phyloP scores from a whole-genome alignment of 306 rosid genomes.

The Prunus armeniaca region DNA sequence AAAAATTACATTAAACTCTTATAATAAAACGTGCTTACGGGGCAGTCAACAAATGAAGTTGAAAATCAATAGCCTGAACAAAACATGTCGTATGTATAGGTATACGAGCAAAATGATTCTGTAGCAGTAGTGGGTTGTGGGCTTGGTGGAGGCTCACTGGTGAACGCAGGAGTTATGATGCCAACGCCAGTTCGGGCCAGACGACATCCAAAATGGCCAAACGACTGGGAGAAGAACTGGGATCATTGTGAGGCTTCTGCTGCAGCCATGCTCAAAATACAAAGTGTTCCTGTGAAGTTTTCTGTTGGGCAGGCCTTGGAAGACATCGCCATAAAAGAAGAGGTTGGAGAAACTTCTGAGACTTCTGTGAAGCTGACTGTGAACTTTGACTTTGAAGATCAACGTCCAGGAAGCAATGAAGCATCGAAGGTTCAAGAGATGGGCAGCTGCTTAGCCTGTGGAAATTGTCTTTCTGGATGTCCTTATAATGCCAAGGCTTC shows the following conservation, averaged over 20 bases:
- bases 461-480: constrained; percentile 37
- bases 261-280: constrained; percentile 31
- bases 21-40: too few relatives aligned
- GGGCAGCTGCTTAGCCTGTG: constrained; percentile 28
- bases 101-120: constrained; percentile 28
- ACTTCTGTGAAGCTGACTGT: constrained; percentile 24
- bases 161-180: constrained; percentile 36
- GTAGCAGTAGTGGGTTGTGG: constrained; percentile 35
- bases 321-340: constrained; percentile 12
- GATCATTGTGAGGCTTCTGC: constrained; percentile 33
- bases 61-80: not conserved
- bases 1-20: too few relatives aligned
- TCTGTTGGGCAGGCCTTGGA: constrained; percentile 22
- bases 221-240: constrained; percentile 37
- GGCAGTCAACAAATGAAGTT: not conserved
- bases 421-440: not conserved
- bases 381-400: constrained; percentile 32
- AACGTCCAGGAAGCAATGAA: not conserved
- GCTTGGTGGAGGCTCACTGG: constrained; percentile 38
- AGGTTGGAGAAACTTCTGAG: constrained; percentile 22
- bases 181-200: constrained; percentile 27
- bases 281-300: constrained; percentile 22
- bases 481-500: constrained; percentile 38
- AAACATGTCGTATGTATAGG: not conserved
- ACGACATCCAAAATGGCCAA: constrained; percentile 35